A percentile compares a stretch with the other conserved stretches of the same genome.
phyloP scores from a whole-genome alignment of 352 stramenopile genomes.

The Elongisporangium undulatum region DNA sequence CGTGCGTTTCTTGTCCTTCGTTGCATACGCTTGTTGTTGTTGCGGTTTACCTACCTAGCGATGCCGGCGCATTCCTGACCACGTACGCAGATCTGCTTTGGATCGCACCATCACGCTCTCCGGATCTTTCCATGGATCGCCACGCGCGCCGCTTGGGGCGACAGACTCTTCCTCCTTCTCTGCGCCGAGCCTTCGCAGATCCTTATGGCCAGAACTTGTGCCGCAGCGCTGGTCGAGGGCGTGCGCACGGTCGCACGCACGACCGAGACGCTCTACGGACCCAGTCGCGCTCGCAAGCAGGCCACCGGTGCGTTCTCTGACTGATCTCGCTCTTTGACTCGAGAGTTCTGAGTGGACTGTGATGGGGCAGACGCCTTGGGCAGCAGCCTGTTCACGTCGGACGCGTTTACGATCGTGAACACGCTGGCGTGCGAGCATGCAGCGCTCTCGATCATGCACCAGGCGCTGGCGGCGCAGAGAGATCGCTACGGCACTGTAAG shows the following conservation, averaged over 20 bases:
- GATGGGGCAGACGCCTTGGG: conserved; percentile 3
- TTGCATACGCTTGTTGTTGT: no score
- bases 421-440: conserved; percentile 9
- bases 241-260: not conserved
- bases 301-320: not conserved
- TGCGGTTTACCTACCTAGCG: no score
- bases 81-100: not conserved
- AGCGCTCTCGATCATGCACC: conserved; percentile 7
- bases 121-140: not conserved
- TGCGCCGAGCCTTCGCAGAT: not conserved
- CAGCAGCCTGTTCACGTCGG: conserved; percentile 8
- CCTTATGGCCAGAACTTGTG: not conserved
- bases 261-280: not conserved
- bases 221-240: not conserved
- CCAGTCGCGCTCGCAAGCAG: not conserved
- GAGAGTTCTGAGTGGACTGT: no score
- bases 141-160: not conserved
- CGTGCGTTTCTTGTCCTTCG: no score
- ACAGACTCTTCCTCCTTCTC: not conserved
- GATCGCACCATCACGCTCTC: no score
- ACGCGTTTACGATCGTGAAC: conserved; percentile 7
- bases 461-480: conserved; percentile 6
- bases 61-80: no score
- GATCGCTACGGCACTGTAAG: conserved; percentile 5
- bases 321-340: no score